These are phyloP conservation scores for Astragalus membranaceus DNA, from an alignment of 306 rosid genomes.

Conservation along the genomic window DNA sequence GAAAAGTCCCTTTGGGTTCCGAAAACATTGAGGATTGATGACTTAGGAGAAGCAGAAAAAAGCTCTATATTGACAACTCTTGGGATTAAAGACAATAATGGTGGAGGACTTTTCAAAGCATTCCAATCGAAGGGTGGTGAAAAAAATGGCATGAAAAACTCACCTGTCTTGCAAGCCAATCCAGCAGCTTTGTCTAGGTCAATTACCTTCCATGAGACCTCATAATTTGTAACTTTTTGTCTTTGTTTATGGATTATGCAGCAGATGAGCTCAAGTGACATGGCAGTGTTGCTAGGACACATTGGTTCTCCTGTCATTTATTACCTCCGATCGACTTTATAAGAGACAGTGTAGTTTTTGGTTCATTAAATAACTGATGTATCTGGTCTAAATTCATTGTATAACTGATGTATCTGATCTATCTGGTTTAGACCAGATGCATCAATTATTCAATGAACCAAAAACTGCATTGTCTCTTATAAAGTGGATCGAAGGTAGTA, in stretches of 20 bases:
- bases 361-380: too few species aligned
- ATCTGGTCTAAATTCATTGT: too few species aligned
- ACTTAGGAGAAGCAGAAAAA: constrained; percentile 57
- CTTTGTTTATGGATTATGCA: constrained; percentile 2
- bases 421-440: too few species aligned
- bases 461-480: too few species aligned
- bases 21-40: constrained; percentile 62
- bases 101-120: constrained; percentile 46
- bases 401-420: too few species aligned
- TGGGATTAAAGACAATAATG: constrained; percentile 48
- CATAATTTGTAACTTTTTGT: constrained; percentile 11
- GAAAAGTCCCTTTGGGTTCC: constrained; percentile 53
- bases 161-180: constrained; percentile 59
- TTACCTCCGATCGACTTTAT: too few species aligned
- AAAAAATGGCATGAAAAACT: constrained; percentile 27
- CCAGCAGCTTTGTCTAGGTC: constrained; percentile 91
- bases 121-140: constrained; percentile 40
- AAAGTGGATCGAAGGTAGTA: too few species aligned
- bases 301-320: background rate
- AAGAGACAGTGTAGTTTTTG: too few species aligned
- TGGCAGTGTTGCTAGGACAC: background rate
- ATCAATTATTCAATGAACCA: too few species aligned
- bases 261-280: background rate
- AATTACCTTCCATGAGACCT: constrained; percentile 55
- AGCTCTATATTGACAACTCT: constrained; percentile 63